A percentile compares a stretch with the other conserved stretches of the same genome.
phyloP scores from a whole-genome alignment of 352 stramenopile genomes.

The Pythium vanterpoolii region DNA sequence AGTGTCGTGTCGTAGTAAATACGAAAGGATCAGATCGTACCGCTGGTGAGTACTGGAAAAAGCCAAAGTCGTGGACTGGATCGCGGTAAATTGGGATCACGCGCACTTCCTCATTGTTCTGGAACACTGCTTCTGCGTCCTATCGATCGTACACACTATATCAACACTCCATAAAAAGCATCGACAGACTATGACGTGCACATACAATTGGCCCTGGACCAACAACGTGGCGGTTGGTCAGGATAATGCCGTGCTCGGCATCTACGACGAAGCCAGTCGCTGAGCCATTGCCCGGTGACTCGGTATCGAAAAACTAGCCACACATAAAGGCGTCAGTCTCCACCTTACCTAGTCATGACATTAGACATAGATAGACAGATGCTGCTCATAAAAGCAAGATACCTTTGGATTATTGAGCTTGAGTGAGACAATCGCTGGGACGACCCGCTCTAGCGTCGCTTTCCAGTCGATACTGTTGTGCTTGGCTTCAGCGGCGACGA shows the following conservation, averaged over 20 bases:
- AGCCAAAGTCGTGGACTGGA: constrained; percentile 93
- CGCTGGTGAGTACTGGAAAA: constrained; percentile 87
- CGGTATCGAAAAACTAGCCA: constrained; percentile 85
- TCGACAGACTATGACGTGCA: not conserved
- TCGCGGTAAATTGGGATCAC: constrained; percentile 91
- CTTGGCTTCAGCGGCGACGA: constrained; percentile 62
- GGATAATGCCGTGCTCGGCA: constrained; percentile 87
- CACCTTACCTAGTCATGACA: not conserved
- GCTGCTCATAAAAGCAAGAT: not conserved
- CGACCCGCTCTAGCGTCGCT: constrained; percentile 75
- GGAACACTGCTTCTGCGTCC: constrained; percentile 89
- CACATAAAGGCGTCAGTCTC: not conserved
- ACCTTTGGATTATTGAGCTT: constrained; percentile 89
- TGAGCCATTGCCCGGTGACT: constrained; percentile 82
- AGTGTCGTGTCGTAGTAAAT: not conserved
- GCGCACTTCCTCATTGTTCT: constrained; percentile 94
- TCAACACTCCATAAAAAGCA: not conserved
- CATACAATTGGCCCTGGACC: constrained; percentile 80
- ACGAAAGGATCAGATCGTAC: constrained; percentile 25
- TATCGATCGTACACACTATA: constrained; percentile 22
- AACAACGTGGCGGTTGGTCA: constrained; percentile 93
- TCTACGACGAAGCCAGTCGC: constrained; percentile 93
- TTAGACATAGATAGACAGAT: not conserved
- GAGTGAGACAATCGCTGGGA: constrained; percentile 84
- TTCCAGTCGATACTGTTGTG: constrained; percentile 80